These are phyloP conservation scores for Epichloe baconii DNA, from an alignment of 2,329 filamentous ascomycete genomes.

Conservation along the genomic window DNA sequence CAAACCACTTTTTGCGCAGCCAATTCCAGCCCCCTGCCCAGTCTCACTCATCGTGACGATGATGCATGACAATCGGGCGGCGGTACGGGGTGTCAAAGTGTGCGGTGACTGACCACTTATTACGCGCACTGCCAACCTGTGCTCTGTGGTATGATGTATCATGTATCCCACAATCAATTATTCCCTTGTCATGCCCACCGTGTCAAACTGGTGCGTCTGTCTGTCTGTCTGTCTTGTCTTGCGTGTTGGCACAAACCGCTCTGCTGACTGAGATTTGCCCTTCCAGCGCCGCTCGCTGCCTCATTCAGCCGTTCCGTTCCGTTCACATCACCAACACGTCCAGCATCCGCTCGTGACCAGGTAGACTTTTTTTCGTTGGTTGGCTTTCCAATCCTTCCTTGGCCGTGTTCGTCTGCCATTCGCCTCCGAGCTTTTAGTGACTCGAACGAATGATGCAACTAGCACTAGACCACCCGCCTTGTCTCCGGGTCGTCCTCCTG, in stretches of 20 bases:
- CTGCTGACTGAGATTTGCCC: neutral
- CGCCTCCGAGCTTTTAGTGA: neutral
- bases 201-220: slow-evolving; percentile 2
- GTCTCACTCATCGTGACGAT: slow-evolving; percentile 1
- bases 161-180: too few relatives aligned
- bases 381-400: neutral
- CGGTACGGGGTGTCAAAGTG: neutral
- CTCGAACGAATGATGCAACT: neutral
- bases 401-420: neutral
- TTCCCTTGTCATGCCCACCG: neutral
- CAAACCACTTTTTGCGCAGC: neutral
- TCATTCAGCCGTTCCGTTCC: too few relatives aligned
- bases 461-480: neutral
- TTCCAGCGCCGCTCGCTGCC: neutral
- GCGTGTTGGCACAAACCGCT: neutral
- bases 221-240: slow-evolving; percentile 6
- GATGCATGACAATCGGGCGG: slow-evolving; percentile 5
- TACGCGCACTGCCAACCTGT: neutral
- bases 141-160: too few relatives aligned
- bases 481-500: neutral
- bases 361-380: neutral
- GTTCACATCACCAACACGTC: neutral
- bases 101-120: neutral
- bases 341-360: neutral
- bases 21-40: slow-evolving; percentile 2